A percentile compares a stretch with the other conserved stretches of the same genome.
phyloP scores from a whole-genome alignment of 208 protist species.

The Acanthamoeba healyi region DNA sequence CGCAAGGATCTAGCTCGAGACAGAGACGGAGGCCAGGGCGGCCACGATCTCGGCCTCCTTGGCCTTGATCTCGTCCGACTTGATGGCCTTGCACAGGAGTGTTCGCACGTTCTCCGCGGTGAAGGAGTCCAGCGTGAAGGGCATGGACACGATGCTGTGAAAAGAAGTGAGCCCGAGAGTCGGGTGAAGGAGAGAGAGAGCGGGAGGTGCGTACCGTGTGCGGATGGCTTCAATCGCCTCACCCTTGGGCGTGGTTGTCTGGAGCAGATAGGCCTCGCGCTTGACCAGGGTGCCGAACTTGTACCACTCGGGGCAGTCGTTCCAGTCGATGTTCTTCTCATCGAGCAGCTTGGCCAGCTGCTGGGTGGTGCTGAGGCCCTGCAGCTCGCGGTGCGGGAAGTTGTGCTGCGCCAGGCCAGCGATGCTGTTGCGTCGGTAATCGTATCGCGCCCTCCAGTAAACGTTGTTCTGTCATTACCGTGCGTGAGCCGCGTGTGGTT shows the following conservation, averaged over 20 bases:
- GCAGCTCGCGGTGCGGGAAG: conserved; percentile 75
- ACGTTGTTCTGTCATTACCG: conserved; percentile 72
- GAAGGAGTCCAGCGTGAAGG: conserved; percentile 35
- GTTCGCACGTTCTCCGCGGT: not conserved
- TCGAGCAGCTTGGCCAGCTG: conserved; percentile 64
- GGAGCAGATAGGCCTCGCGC: conserved; percentile 59
- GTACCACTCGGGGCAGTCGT: conserved; percentile 79
- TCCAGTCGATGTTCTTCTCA: conserved; percentile 75
- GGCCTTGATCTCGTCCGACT: not conserved
- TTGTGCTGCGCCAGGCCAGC: conserved; percentile 77
- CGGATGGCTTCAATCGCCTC: not conserved
- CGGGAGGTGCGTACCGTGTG: not conserved
- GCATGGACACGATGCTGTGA: not conserved
- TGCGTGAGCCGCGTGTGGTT: not conserved
- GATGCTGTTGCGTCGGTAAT: conserved; percentile 79
- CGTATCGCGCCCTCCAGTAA: conserved; percentile 75
- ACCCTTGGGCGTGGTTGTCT: not conserved
- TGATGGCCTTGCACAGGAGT: not conserved
- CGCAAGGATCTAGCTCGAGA: not conserved
- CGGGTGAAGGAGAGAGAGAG: not conserved
- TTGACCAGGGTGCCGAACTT: conserved; percentile 78
- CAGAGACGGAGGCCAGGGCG: not conserved
- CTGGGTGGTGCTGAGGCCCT: conserved; percentile 12
- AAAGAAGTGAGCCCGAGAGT: not conserved
- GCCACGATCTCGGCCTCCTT: not conserved